Evolutionary conservation across 306 rosid species (phyloP).

Genomic region (Ormosia semicastrata): DNA sequence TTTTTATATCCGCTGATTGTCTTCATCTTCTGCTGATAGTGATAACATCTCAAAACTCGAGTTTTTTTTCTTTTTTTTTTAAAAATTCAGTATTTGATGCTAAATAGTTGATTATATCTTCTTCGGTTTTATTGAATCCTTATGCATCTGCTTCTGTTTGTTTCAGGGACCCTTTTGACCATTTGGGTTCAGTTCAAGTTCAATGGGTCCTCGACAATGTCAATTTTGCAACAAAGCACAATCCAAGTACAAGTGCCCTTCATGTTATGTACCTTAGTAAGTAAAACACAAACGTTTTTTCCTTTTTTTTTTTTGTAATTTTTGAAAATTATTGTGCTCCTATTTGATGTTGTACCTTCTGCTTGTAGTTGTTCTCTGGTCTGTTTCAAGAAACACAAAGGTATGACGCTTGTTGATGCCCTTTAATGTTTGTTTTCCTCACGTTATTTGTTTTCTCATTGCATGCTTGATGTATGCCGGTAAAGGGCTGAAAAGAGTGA

Average conservation of each 20-base stretch:
- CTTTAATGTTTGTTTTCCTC: not conserved
- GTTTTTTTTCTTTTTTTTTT: not conserved
- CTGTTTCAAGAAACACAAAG: slow-evolving; percentile 91
- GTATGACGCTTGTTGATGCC: slow-evolving; percentile 26
- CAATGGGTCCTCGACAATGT: slow-evolving; percentile 71
- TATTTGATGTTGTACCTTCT: slow-evolving; percentile 17
- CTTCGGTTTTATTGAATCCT: not conserved
- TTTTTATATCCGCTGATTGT: not conserved
- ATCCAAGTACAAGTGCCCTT: slow-evolving; percentile 86
- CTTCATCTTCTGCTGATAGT: not conserved
- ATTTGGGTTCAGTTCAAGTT: not conserved
- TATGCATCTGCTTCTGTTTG: not conserved
- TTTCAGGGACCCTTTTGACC: not conserved
- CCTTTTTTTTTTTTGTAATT: not conserved
- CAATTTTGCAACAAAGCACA: slow-evolving; percentile 66
- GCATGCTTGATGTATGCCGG: slow-evolving; percentile 5
- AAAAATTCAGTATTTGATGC: not conserved
- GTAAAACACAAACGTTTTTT: not conserved
- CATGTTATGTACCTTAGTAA: slow-evolving; percentile 72
- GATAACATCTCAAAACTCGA: not conserved
- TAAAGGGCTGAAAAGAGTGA: not conserved
- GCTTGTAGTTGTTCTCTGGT: slow-evolving; percentile 63
- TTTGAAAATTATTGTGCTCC: not conserved
- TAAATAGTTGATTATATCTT: not conserved
- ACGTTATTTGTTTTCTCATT: not conserved